Base-by-base conservation (phyloP, 2,329 filamentous ascomycete species). In the Atkinsonella texensis region DNA sequence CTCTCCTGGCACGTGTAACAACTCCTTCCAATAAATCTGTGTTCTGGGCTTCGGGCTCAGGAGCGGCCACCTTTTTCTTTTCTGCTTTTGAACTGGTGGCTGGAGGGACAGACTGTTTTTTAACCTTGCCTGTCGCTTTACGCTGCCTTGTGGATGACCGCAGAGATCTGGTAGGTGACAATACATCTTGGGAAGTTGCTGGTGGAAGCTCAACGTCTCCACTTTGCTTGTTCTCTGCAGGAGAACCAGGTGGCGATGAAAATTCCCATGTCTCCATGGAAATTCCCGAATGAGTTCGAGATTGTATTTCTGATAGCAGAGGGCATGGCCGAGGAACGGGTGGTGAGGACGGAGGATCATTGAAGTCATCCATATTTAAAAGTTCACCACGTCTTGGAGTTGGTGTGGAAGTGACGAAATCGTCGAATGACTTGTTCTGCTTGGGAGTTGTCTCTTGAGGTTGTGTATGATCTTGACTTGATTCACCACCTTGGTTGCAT, bases 401-500 rank as follows among this genome's bases (percentile, higher is more conserved):
- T 1, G 81, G 81, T 0, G 80, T 83, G 7, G 75, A 80, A 18
- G 72, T 74, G 35, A 83, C 70, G 52, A 74, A 75, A n/a, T 78
- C 73, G 44, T 77, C 70, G 51, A 74, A 74, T 1, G 64, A 65
- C 6, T 63, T 62, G 43, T 65, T 62, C 1, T 62, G 70, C 53
- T 76, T 71, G 0, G 79, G 79, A 0, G 78, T 70, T 5, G 57
- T 74, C 2, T 70, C 56, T 10, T 69, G 68, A 42, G 58, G 62
- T n/a, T 59, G 55, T 28, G 55, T 55, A 10, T 55, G 54, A 11
- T 58, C 56, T 20, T 43, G 47, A 7, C 9, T 35, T 8, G 51
- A 39, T 53, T 54, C 40, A n/a, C 53, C 35, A 17, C 51, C 52
- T 35, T 56, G 49, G 39, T 51, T 51, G 18, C 52, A 54, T 47